Evolutionary conservation across 495 filamentous ascomycete genomes (phyloP), one percentile per base, ranked within the genome.

Genomic region (Rhypophila decipiens): DNA sequence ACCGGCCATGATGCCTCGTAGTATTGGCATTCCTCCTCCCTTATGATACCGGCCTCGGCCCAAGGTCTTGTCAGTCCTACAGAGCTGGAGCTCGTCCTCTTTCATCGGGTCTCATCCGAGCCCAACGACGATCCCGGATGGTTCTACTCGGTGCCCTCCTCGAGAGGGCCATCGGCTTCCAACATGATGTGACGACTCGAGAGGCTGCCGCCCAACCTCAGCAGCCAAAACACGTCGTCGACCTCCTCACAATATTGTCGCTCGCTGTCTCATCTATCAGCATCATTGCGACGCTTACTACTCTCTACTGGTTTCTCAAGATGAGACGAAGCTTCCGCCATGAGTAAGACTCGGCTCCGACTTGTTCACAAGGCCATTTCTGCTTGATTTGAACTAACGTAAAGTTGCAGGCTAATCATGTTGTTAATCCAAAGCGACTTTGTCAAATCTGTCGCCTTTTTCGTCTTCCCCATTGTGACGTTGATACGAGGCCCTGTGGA

Each of bases 271-370:
- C 72, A 18, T 59, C 68, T 1, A 51, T 84, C 61, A 83, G 79
- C 50, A 59, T 85, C 20, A 15, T 74, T 8, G 63, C 72, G 12
- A 70, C 71, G 0, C 47, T 80, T 5, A 55, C 70, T 35, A 66
- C 79, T 17, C 68, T 83, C 42, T 88, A 84, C 62, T 88, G 83
- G 83, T 87, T 90, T 63, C 65, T 77, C 35, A 76, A 77, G 55
- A 90, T 90, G 85, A 74, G 78, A 53, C 75, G 81, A 57, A 78
- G 69, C 38, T 90, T 87, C 61, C 76, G 86, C 42, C 86, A 87
- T 59, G 80, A 83, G 84, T 84, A 77, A 67, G 74, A 61, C 18
- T 23, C 10, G 17, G 5, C 40, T 24, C 20, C 24, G 39, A 34
- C 35, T 22, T 11, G 9, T n/a, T n/a, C 11, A 11, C 19, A 15